These are phyloP conservation scores for Mortierella sp. DNA, from an alignment of 371 early-diverging fungal species.

Conservation along the genomic window DNA sequence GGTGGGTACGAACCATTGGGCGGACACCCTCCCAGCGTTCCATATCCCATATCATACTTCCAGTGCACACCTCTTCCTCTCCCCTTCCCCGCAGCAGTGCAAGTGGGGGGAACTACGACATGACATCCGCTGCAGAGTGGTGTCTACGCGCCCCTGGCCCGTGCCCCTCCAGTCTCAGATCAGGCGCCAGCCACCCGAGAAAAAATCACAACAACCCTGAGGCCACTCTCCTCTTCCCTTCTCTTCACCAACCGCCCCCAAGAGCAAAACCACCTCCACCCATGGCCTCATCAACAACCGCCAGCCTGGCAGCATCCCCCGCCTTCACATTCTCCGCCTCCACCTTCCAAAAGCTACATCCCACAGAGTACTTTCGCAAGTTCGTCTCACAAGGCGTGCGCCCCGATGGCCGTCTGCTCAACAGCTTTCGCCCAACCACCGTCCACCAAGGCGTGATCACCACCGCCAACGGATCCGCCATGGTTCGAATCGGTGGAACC, in stretches of 20 bases:
- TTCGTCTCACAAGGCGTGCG: constrained; percentile 82
- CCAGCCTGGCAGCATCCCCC: constrained; percentile 24
- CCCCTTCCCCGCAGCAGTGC: no score
- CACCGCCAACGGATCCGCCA: constrained; percentile 88
- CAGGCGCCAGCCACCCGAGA: neutral
- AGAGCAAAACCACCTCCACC: neutral
- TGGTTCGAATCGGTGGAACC: constrained; percentile 90
- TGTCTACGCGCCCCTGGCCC: no score
- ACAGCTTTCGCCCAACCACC: constrained; percentile 69
- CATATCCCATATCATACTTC: constrained; percentile 17
- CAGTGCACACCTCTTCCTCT: neutral
- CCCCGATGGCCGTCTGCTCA: constrained; percentile 83
- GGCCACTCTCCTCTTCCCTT: neutral
- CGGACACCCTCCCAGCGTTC: neutral
- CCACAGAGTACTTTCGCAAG: constrained; percentile 86
- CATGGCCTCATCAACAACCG: constrained; percentile 24
- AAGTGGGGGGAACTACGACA: no score
- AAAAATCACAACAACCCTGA: constrained; percentile 6
- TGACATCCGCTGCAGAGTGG: no score
- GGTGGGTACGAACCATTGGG: neutral
- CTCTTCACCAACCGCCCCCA: no score
- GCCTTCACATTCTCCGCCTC: constrained; percentile 59
- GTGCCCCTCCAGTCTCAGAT: neutral
- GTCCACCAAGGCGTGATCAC: constrained; percentile 76
- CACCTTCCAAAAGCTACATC: constrained; percentile 80